A percentile compares a stretch with the other conserved stretches of the same genome.
These are phyloP conservation scores for Ganoderma resinaceum DNA, from an alignment of 1,284 basidiomycete species.

Conservation along the genomic window DNA sequence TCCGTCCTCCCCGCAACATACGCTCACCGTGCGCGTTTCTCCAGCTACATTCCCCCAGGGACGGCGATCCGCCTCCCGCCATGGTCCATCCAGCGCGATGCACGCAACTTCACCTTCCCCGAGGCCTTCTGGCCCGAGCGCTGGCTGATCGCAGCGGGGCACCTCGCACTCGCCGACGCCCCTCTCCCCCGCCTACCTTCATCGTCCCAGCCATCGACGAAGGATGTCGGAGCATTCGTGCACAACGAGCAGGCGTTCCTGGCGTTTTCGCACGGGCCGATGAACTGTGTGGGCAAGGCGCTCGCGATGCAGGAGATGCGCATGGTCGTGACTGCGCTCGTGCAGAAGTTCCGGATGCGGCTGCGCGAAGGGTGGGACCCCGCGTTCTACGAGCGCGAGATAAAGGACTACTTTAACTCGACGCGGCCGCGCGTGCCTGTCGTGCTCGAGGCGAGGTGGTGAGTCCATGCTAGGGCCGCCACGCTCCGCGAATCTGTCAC, in stretches of 20 bases:
- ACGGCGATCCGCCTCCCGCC: conserved; percentile 32
- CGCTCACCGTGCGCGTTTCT: background rate
- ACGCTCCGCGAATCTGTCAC: background rate
- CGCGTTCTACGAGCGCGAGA: conserved; percentile 31
- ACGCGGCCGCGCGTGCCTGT: conserved; percentile 5
- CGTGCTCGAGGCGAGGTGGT: conserved; percentile 3
- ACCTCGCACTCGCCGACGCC: background rate
- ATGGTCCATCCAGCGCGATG: conserved; percentile 40
- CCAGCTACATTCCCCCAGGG: conserved; percentile 37
- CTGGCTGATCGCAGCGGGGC: conserved; percentile 31
- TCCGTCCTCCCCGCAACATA: background rate
- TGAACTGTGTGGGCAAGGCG: conserved; percentile 42
- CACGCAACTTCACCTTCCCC: conserved; percentile 40
- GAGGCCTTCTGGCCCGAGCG: conserved; percentile 39
- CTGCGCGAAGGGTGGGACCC: conserved; percentile 34
- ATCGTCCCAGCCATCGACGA: background rate
- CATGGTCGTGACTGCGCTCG: conserved; percentile 32
- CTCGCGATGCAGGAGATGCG: conserved; percentile 39
- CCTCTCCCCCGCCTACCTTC: background rate
- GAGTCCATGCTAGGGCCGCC: background rate
- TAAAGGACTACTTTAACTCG: conserved; percentile 31
- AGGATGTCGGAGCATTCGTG: conserved; percentile 18
- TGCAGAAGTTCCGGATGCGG: conserved; percentile 38
- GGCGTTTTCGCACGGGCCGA: conserved; percentile 40
- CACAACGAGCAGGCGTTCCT: conserved; percentile 37